These are phyloP conservation scores for Sarocladium kiliense DNA, from an alignment of 2,329 filamentous ascomycete species.

Conservation along the genomic window DNA sequence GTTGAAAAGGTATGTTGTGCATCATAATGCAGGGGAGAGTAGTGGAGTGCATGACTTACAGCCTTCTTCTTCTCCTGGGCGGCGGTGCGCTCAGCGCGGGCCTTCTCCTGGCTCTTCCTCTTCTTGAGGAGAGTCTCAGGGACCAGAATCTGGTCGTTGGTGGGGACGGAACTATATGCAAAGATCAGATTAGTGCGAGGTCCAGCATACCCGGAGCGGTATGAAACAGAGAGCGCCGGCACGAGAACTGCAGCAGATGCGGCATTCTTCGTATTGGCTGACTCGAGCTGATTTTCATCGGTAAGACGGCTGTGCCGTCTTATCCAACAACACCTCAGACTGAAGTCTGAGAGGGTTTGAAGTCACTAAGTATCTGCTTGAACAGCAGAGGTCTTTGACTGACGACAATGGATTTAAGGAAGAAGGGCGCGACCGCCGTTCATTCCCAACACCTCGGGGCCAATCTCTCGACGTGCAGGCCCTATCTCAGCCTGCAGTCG, in stretches of 20 bases:
- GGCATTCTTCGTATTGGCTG: constrained; percentile 85
- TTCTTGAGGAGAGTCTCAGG: constrained; percentile 99
- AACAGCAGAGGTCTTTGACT: constrained; percentile 15
- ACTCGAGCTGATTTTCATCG: constrained; percentile 83
- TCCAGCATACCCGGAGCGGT: constrained; percentile 54
- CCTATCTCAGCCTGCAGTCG: constrained; percentile 36
- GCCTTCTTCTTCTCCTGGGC: constrained; percentile 83
- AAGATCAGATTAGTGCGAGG: constrained; percentile 72
- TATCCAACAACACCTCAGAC: constrained; percentile 73
- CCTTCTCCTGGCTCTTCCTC: constrained; percentile 99
- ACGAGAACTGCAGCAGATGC: constrained; percentile 91
- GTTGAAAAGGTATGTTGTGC: constrained; percentile 82
- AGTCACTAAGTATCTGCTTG: not conserved
- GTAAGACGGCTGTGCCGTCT: constrained; percentile 56
- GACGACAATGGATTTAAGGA: constrained; percentile 70
- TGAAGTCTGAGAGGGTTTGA: constrained; percentile 2
- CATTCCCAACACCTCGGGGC: constrained; percentile 72
- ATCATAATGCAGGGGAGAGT: constrained; percentile 59
- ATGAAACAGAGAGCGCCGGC: constrained; percentile 68
- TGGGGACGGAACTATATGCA: constrained; percentile 73
- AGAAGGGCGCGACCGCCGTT: constrained; percentile 57
- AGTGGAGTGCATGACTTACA: constrained; percentile 57
- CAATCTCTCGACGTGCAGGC: constrained; percentile 54
- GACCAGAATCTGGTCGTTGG: constrained; percentile 91
- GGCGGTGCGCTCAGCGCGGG: constrained; percentile 79